phyloP scores from a whole-genome alignment of 257 asterid genomes.

The Petunia secreta region DNA sequence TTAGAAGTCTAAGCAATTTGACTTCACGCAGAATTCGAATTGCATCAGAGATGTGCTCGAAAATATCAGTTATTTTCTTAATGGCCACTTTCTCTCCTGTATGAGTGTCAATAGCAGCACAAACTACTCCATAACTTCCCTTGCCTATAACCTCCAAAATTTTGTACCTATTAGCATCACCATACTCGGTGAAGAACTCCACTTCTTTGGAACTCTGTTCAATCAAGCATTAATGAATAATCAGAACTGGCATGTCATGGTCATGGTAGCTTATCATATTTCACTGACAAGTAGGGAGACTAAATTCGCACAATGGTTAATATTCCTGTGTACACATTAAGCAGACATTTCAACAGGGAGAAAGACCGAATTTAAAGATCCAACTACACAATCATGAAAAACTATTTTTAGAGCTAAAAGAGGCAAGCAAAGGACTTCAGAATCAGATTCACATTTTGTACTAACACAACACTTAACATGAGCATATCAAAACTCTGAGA shows the following conservation, averaged over 20 bases:
- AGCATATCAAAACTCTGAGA: neutral
- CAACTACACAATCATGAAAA: neutral
- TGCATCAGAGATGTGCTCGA: conserved; percentile 89
- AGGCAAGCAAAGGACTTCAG: neutral
- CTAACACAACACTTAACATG: neutral
- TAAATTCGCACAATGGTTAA: neutral
- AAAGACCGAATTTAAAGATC: neutral
- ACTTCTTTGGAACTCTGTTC: conserved; percentile 62
- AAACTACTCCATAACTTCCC: conserved; percentile 96
- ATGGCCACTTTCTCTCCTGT: conserved; percentile 92
- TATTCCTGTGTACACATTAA: neutral
- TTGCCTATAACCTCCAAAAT: conserved; percentile 87
- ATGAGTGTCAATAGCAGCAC: conserved; percentile 89
- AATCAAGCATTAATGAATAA: conserved; percentile 29
- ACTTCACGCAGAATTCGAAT: conserved; percentile 83
- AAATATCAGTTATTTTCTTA: conserved; percentile 83
- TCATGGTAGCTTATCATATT: neutral
- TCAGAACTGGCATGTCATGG: conserved; percentile 17
- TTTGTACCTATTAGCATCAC: conserved; percentile 83
- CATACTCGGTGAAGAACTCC: conserved; percentile 82
- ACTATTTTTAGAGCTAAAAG: neutral
- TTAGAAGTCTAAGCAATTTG: conserved; percentile 79
- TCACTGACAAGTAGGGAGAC: neutral
- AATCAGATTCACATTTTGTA: neutral
- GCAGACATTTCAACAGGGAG: neutral